Base-by-base conservation (phyloP, 495 filamentous ascomycete genomes). In the Saxophila tyrrhenica region DNA sequence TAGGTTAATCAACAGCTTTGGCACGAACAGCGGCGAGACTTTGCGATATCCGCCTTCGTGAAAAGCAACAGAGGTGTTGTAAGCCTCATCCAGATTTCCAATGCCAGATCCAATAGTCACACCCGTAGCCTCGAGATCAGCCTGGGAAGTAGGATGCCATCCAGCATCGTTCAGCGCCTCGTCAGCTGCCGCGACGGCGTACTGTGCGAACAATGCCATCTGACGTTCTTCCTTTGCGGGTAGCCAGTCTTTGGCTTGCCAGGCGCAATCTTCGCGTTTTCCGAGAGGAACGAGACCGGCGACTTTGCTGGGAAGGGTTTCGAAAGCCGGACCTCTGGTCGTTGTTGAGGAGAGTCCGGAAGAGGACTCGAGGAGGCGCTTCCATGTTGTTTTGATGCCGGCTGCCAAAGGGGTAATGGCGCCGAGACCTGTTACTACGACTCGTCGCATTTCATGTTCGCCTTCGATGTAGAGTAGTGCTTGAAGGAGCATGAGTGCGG, bases 51-150 rank as follows among this genome's bases (percentile, higher is more conserved):
- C 89, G 56, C 82, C 81, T 72, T 79, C 76, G 39, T 85, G 76
- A 69, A 84, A 94, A 1, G 78, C 78, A 42, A 94, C 65, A 41
- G 85, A 87, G 1, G 89, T 91, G 55, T 83, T 70, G 68, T 91
- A 95, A 9, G 92, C 78, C 59, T 95, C 89, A 21, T 94, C 85
- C 38, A 98, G 77, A 64, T 87, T 95, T 7, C 92, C 92, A 63
- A 98, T 97, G 2, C 92, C 92, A 44, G 89, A 95, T n/a, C 92
- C 92, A 17, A 98, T 70, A 63, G 90, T 95, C 5, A 97, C 83
- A 1, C 92, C 92, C 20, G 80, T 83, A 54, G 75, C 76, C 62
- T 89, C 83, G 38, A 76, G 72, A 56, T 89, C 79, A 39, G 80
- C 74, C 47, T 74, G 69, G 21, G 66, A 72, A 9, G 68, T 67